Conservation (phyloP, 192 early-diverging fungal genomes). For the Rhizophagus prolifer region DNA sequence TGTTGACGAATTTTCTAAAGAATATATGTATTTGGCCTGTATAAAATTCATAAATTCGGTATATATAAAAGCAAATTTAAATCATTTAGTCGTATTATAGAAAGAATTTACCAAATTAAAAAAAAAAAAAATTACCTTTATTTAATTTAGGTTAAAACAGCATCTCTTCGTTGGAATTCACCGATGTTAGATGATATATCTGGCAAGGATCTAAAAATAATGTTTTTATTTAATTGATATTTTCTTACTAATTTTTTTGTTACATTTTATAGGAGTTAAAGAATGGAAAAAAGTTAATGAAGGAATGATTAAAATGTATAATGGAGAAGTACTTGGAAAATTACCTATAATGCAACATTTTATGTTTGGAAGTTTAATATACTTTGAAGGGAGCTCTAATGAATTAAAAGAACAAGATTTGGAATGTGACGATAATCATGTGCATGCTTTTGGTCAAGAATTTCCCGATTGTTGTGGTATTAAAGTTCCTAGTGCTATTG, state of each 20-base stretch:
- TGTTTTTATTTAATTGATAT: background rate
- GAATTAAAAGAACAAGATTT: slow-evolving; percentile 35
- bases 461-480: slow-evolving; percentile 80
- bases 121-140: background rate
- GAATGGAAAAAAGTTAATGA: slow-evolving; percentile 89
- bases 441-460: slow-evolving; percentile 76
- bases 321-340: slow-evolving; percentile 88
- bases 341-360: slow-evolving; percentile 99
- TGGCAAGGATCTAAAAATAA: slow-evolving; percentile 36
- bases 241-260: background rate
- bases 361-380: slow-evolving; percentile 84
- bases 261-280: slow-evolving; percentile 50
- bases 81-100: no score
- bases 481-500: slow-evolving; percentile 78
- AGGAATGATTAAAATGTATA: slow-evolving; percentile 96
- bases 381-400: slow-evolving; percentile 63
- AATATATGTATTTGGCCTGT: slow-evolving; percentile 96
- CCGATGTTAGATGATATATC: slow-evolving; percentile 98
- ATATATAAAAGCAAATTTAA: background rate
- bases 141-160: slow-evolving; percentile 55
- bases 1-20: slow-evolving; percentile 82
- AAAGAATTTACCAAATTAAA: no score
- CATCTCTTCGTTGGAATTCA: slow-evolving; percentile 80
- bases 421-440: slow-evolving; percentile 60
- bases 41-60: slow-evolving; percentile 90